Base-by-base conservation (phyloP, 1,139 yeast species). In the Citeromyces hawaiiensis region DNA sequence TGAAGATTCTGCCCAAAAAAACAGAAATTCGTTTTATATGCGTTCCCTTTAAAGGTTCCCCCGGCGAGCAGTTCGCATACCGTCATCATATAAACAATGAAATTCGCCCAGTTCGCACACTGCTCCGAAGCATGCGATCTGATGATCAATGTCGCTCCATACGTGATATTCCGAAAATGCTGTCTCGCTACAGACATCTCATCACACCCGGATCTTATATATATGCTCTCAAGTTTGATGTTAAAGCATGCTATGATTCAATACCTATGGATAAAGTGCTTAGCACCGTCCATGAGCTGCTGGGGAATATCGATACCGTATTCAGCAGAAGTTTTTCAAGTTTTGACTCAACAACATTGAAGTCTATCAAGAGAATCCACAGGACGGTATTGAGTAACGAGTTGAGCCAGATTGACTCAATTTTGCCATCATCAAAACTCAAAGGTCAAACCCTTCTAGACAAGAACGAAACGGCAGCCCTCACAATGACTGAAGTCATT, bases 231-330 rank as follows among this genome's bases (percentile, higher is more conserved):
- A 85, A 83, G 48, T 82, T 86, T 52, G 98, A 91, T 53, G 76
- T 85, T 51, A 68, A 69, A 42, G 70, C 78, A 13, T 87, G 96
- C 43, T 91, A 79, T 53, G 97, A 91, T 50, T 72, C 78, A 3
- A 63, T 88, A 15, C 79, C 86, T 5, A 73, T 72, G 36, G 50
- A 52, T 0, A 62, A 63, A 41, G 69, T 81, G 1, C 45, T 65
- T 3, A 49, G 57, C 3, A 49, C 60, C 21, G 15, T 56, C 56
- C 36, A 60, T 59, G 30, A 43, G 9, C 36, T 53, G n/a, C 39
- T 43, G 17, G 21, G 31, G 1, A 45, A 43, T 18, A 37, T 6
- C 21, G 27, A 23, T 9, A 23, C 27, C 27, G 27, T 23, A 6
- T 23, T 23, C 27, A 23, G 27, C 27, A 23, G 27, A 23, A 23